phyloP scores from a whole-genome alignment of 202 grass and related monocot genomes.

The Setaria viridis region DNA sequence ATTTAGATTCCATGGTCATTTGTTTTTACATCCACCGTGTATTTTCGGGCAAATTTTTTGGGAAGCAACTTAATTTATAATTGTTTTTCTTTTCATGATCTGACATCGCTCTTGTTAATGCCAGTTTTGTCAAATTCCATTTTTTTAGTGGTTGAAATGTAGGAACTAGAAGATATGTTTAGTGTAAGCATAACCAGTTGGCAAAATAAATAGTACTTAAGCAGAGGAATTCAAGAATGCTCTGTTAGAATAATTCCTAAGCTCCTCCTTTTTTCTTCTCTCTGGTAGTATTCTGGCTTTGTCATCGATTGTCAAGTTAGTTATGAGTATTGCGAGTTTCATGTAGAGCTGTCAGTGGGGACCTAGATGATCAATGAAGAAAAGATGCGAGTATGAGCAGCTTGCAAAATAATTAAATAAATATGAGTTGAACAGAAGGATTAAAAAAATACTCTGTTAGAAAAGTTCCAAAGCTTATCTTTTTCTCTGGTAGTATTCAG shows the following conservation, averaged over 20 bases:
- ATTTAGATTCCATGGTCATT: background rate
- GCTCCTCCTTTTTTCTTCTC: background rate
- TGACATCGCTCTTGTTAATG: background rate
- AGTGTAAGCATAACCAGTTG: background rate
- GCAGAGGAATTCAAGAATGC: background rate
- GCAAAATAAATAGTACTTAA: background rate
- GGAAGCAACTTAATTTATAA: background rate
- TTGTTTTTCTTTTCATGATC: background rate
- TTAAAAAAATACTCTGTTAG: background rate
- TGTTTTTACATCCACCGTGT: background rate
- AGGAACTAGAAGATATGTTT: background rate
- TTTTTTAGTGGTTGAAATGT: background rate
- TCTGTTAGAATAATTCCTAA: background rate
- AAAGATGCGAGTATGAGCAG: background rate
- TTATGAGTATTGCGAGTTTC: background rate
- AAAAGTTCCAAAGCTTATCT: background rate
- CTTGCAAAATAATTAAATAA: background rate
- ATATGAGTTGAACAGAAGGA: background rate
- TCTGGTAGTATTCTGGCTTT: background rate
- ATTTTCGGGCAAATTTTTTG: background rate
- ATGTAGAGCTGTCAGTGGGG: background rate
- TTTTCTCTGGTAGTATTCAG: background rate
- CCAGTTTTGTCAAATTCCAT: background rate
- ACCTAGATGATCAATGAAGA: background rate
- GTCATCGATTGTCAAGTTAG: background rate